phyloP scores from a whole-genome alignment of 2,329 filamentous ascomycete species.

The Trichoderma cornu-damae region DNA sequence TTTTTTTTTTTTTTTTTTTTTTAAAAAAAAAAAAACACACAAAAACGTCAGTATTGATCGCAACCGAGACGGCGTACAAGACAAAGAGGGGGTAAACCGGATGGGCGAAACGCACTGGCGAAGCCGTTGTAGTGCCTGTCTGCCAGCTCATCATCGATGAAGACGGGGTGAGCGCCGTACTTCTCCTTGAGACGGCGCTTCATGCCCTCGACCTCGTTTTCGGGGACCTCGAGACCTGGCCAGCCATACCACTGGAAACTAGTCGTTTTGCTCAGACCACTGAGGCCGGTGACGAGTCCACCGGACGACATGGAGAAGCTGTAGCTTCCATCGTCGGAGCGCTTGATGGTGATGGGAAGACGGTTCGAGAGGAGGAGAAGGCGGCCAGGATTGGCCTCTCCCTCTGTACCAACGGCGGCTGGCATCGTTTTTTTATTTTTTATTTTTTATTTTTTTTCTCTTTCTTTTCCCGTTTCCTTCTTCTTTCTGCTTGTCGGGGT shows the following conservation, averaged over 20 bases:
- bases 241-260: conserved; percentile 99
- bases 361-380: conserved; percentile 90
- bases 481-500: not conserved
- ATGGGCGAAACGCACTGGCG: conserved; percentile 57
- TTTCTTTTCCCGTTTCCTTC: too few species aligned
- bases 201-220: conserved; percentile 70
- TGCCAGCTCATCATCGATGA: conserved; percentile 87
- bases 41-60: not conserved
- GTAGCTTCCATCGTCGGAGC: conserved; percentile 85
- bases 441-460: too few species aligned
- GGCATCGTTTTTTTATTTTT: conserved; percentile 31
- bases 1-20: too few species aligned
- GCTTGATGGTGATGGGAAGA: conserved; percentile 93
- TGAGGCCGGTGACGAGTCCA: conserved; percentile 88
- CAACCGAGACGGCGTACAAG: not conserved
- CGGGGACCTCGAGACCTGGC: conserved; percentile 88
- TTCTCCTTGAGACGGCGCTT: conserved; percentile 76
- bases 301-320: conserved; percentile 95
- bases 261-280: conserved; percentile 84
- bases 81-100: not conserved
- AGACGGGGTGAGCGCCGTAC: conserved; percentile 85
- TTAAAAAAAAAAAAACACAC: not conserved
- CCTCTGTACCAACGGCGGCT: conserved; percentile 32
- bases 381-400: conserved; percentile 39
- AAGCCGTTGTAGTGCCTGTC: conserved; percentile 98